Base-by-base conservation (phyloP, 2,329 filamentous ascomycete species). In the Botrytis elliptica region DNA sequence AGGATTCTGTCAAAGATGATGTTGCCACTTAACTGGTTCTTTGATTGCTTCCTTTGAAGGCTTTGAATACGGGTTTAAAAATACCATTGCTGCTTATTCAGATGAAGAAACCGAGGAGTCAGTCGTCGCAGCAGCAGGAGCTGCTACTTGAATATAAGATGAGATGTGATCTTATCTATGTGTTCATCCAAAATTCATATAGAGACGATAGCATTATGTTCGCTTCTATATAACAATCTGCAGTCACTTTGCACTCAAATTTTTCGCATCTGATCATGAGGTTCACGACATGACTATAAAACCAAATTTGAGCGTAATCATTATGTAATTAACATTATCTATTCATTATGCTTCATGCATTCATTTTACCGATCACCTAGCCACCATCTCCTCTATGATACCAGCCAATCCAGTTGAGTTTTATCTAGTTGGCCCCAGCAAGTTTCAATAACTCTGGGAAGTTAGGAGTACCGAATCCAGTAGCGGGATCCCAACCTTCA, bases 401-500 rank as follows among this genome's bases (percentile, higher is more conserved):
- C 18, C 44, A 22, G 18, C 57, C 29, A 60, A 20, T 4, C 52
- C 1, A 57, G 18, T 29, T 57, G 14, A 18, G 1, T 57, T 57
- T 29, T 29, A 4, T 57, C n/a, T 70, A 72, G 25, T 66, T 22
- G 4, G 44, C 59, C 4, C 60, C 60, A 42, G 62, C 70, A 7
- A 66, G 25, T 22, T 72, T 66, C 60, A 66, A 40, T 8, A 72
- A 40, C 62, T 72, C 44, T 8, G 71, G 64, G 36, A 69, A 73
- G 9, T 72, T 72, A 1, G 81, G 81, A 2, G 82, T 83, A 20
- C 82, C 82, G 22, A 82, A 80, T 2, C 82, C 82, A 20, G 81
- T 83, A 9, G 82, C 79, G 2, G 82, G 78, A 74, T 82, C 81
- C 80, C 82, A 83, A 18, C 82, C 81, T 60, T 78, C 71, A 2